Evolutionary conservation across 1,284 basidiomycete species (phyloP).

Genomic region (Rhodotorula mucilaginosa): DNA sequence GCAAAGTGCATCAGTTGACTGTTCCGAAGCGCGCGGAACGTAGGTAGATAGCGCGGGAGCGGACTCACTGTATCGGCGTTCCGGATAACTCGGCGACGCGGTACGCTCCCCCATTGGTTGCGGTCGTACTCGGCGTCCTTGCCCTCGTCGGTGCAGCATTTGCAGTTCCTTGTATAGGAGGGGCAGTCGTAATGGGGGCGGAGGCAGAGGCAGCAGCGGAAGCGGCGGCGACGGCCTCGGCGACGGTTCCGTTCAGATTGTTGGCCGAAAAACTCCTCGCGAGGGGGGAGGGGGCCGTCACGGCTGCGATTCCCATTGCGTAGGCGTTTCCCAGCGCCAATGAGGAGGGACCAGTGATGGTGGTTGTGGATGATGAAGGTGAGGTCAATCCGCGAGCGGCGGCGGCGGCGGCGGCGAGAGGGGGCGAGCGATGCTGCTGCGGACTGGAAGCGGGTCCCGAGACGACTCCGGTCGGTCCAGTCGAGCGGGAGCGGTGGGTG

Average conservation of each 20-base stretch:
- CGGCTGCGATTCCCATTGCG: background rate
- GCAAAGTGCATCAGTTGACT: background rate
- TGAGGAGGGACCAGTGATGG: background rate
- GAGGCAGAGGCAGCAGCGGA: background rate
- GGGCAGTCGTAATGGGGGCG: too few relatives aligned
- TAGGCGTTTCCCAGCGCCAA: background rate
- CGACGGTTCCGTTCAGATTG: background rate
- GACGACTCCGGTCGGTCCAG: background rate
- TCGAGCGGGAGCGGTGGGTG: background rate
- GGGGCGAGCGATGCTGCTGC: background rate
- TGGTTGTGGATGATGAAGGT: background rate
- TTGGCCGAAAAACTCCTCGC: conserved; percentile 20
- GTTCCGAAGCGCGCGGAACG: background rate
- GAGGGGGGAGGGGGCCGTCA: conserved; percentile 3
- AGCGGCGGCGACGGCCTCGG: background rate
- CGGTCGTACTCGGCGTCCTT: conserved; percentile 7
- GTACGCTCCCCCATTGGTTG: background rate
- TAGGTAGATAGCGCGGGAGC: too few relatives aligned
- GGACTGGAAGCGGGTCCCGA: background rate
- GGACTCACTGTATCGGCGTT: background rate
- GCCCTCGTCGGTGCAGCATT: background rate
- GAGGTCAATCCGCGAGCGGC: background rate
- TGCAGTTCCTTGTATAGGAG: background rate
- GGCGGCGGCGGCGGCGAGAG: background rate
- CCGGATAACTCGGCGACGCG: conserved; percentile 8